phyloP scores from a whole-genome alignment of 2,329 filamentous ascomycete genomes.

The Talaromyces sp. region DNA sequence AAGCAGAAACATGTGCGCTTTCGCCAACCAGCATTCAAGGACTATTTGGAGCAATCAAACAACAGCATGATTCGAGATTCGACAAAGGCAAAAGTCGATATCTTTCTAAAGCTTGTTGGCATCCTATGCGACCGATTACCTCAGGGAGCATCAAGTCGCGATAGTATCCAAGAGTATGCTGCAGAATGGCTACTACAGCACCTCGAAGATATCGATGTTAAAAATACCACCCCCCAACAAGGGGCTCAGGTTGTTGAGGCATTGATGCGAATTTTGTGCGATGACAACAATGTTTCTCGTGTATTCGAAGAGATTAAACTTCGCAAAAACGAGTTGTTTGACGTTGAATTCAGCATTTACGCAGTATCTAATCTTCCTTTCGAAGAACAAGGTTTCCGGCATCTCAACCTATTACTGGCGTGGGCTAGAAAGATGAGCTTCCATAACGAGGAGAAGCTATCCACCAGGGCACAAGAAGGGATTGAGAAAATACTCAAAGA shows the following conservation, averaged over 20 bases:
- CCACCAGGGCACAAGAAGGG: not conserved
- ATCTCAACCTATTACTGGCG: not conserved
- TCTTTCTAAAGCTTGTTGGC: not conserved
- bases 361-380: not conserved
- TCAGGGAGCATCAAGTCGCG: not conserved
- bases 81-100: not conserved
- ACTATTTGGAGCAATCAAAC: slow-evolving; percentile 1
- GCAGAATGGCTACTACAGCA: not conserved
- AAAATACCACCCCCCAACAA: slow-evolving; percentile 1
- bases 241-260: slow-evolving; percentile 6
- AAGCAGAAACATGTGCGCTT: slow-evolving; percentile 4
- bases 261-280: not conserved
- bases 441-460: slow-evolving; percentile 5
- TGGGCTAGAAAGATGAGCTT: slow-evolving; percentile 10
- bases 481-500: slow-evolving; percentile 6
- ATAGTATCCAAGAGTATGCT: slow-evolving; percentile 2
- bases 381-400: not conserved
- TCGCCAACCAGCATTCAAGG: slow-evolving; percentile 5
- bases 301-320: not conserved
- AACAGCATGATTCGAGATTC: slow-evolving; percentile 8
- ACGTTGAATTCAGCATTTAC: not conserved
- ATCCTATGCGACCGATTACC: not conserved
- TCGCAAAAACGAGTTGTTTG: not conserved
- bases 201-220: not conserved
- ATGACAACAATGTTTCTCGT: not conserved